A percentile compares a stretch with the other conserved stretches of the same genome.
phyloP scores from a whole-genome alignment of 108 stramenopile species.

The Mediolabrus comicus region DNA sequence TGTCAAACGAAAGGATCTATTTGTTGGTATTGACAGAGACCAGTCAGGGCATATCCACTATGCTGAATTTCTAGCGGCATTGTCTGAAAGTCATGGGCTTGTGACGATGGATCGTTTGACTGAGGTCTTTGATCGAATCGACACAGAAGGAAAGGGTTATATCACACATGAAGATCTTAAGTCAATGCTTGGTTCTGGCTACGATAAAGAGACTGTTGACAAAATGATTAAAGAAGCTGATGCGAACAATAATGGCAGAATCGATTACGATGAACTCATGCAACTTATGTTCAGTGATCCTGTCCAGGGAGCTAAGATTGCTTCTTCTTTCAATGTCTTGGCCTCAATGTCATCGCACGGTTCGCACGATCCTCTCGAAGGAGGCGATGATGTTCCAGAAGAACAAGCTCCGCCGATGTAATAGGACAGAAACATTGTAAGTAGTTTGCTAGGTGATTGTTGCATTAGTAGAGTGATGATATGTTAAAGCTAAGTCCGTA shows the following conservation, averaged over 20 bases:
- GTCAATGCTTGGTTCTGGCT: conserved; percentile 57
- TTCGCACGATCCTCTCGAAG: no score
- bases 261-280: conserved; percentile 72
- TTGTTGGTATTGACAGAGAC: conserved; percentile 67
- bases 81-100: conserved; percentile 63
- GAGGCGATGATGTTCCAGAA: neutral
- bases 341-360: no score
- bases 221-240: conserved; percentile 64
- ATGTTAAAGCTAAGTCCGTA: no score
- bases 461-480: no score
- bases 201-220: conserved; percentile 61
- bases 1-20: no score
- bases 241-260: conserved; percentile 58
- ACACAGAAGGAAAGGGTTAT: conserved; percentile 64
- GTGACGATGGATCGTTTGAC: conserved; percentile 66
- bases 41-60: conserved; percentile 67
- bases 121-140: conserved; percentile 77
- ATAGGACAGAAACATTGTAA: no score
- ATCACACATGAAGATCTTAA: conserved; percentile 68
- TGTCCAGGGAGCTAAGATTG: conserved; percentile 27
- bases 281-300: conserved; percentile 58
- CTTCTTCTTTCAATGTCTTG: neutral
- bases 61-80: conserved; percentile 75
- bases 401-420: no score
- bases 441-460: no score